Evolutionary conservation across 768 basidiomycete species (phyloP).

Genomic region (Pulveroboletus sp.): DNA sequence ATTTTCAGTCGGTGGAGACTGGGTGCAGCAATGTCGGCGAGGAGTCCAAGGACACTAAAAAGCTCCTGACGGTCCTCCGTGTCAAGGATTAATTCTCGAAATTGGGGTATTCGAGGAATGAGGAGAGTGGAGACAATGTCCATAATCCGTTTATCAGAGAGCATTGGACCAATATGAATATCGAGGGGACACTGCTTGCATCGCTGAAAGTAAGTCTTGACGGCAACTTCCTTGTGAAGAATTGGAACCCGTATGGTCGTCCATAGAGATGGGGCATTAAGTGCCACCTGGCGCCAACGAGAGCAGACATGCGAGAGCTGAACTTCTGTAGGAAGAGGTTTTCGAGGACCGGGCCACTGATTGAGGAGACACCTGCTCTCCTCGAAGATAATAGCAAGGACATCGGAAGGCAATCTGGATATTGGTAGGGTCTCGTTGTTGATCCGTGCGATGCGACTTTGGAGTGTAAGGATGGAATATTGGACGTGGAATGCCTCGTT

Average conservation of each 20-base stretch:
- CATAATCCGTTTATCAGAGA: slow-evolving; percentile 21
- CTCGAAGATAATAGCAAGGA: slow-evolving; percentile 32
- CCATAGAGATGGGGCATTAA: slow-evolving; percentile 34
- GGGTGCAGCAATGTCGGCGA: slow-evolving; percentile 22
- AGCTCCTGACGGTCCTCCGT: slow-evolving; percentile 31
- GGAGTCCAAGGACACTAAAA: slow-evolving; percentile 19
- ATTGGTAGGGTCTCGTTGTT: slow-evolving; percentile 28
- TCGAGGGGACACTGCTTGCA: slow-evolving; percentile 30
- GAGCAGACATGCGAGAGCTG: slow-evolving; percentile 34
- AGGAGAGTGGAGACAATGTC: slow-evolving; percentile 26
- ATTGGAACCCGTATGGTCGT: slow-evolving; percentile 31
- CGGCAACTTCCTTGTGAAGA: slow-evolving; percentile 24
- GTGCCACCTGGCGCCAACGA: slow-evolving; percentile 34
- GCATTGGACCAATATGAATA: slow-evolving; percentile 29
- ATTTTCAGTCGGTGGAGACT: slow-evolving; percentile 27
- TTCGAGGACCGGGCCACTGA: slow-evolving; percentile 24
- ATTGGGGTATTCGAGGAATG: slow-evolving; percentile 28
- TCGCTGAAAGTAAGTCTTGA: slow-evolving; percentile 29
- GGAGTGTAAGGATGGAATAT: slow-evolving; percentile 25
- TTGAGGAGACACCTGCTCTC: slow-evolving; percentile 27
- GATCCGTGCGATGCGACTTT: slow-evolving; percentile 31
- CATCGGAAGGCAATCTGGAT: slow-evolving; percentile 28
- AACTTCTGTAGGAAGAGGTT: slow-evolving; percentile 30
- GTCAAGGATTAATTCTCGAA: slow-evolving; percentile 30
- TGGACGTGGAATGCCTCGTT: slow-evolving; percentile 25